Percentiles rank a stretch among this genome's conserved stretches.
Conservation (phyloP, 176 grass and related monocot species). For the Triticum urartu region DNA sequence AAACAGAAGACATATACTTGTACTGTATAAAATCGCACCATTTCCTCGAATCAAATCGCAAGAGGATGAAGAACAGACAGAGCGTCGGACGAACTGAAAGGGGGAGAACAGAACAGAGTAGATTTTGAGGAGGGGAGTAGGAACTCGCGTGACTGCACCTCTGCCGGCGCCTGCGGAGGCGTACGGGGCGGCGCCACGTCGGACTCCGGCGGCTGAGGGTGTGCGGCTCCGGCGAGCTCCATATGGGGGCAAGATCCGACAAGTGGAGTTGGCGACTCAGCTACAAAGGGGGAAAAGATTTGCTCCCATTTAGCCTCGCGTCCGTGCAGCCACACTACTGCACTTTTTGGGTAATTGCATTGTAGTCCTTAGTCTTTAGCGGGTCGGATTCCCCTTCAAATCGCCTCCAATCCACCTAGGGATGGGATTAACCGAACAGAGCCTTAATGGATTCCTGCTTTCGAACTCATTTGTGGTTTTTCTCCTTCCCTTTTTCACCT, state of each 20-base stretch:
- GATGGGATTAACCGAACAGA: too few species aligned
- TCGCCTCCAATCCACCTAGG: too few species aligned
- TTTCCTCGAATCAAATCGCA: neutral
- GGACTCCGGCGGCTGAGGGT: conserved; percentile 32
- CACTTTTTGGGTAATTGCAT: neutral
- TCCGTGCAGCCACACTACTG: neutral
- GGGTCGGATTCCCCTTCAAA: neutral
- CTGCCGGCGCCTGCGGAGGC: conserved; percentile 31
- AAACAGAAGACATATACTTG: neutral
- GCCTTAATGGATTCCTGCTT: neutral
- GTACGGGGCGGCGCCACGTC: conserved; percentile 24
- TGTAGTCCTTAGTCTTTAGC: neutral
- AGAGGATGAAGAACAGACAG: neutral
- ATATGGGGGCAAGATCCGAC: conserved; percentile 42
- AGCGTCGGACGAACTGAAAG: neutral
- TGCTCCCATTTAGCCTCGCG: conserved; percentile 23
- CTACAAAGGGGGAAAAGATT: conserved; percentile 37
- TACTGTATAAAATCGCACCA: neutral
- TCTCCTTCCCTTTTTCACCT: neutral
- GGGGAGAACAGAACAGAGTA: neutral
- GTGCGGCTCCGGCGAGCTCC: conserved; percentile 44
- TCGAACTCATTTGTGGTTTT: neutral
- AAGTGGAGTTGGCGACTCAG: conserved; percentile 40
- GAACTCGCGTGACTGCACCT: conserved; percentile 15
- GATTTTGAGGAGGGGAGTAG: neutral